Evolutionary conservation across 1,284 basidiomycete genomes (phyloP).

Genomic region (Inonotus hispidus): DNA sequence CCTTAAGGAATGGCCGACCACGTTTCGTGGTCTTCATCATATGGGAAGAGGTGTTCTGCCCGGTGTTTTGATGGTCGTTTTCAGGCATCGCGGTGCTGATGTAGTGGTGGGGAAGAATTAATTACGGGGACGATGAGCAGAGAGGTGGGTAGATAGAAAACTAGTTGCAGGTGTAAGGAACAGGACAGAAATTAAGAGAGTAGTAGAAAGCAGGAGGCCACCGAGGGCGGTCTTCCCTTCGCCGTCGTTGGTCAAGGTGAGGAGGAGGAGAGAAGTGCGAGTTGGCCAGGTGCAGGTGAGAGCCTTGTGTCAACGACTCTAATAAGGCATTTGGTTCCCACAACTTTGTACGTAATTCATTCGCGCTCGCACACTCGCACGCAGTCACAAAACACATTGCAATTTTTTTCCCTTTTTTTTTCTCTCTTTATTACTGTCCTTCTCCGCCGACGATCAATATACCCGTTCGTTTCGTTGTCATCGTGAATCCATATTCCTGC

Average conservation of each 20-base stretch:
- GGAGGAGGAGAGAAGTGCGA: constrained; percentile 23
- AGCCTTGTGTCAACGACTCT: background rate
- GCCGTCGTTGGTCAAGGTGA: constrained; percentile 14
- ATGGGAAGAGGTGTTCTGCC: constrained; percentile 68
- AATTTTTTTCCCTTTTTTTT: background rate
- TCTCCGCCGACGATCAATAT: background rate
- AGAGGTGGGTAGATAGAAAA: constrained; percentile 24
- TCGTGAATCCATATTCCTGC: background rate
- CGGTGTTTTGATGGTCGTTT: constrained; percentile 22
- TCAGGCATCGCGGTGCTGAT: constrained; percentile 31
- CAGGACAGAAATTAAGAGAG: constrained; percentile 23
- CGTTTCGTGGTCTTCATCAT: constrained; percentile 97
- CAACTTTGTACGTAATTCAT: background rate
- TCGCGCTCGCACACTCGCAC: background rate
- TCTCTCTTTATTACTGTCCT: background rate
- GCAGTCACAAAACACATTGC: background rate
- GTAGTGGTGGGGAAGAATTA: constrained; percentile 6
- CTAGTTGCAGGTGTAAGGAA: constrained; percentile 27
- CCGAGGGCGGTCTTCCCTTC: background rate
- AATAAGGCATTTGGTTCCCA: background rate
- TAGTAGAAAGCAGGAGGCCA: constrained; percentile 21
- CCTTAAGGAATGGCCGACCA: constrained; percentile 91
- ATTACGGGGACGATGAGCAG: constrained; percentile 21
- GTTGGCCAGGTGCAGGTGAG: constrained; percentile 2
- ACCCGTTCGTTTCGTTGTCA: background rate